A percentile compares a stretch with the other conserved stretches of the same genome.
Conservation (phyloP, 1,284 basidiomycete species). For the Ceratobasidium sp. region DNA sequence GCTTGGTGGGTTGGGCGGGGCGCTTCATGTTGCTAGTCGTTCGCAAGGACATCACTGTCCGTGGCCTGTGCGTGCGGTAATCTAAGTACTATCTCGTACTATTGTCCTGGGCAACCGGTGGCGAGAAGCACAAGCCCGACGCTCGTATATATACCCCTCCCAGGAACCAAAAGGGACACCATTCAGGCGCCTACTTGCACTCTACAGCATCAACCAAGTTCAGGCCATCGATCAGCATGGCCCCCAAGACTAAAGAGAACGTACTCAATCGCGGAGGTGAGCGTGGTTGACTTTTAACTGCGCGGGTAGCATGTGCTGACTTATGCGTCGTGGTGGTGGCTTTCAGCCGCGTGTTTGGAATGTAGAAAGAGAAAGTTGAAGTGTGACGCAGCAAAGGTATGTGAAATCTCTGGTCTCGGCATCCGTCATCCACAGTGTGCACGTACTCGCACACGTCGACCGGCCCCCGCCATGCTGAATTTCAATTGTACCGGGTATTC, state of each 20-base stretch:
- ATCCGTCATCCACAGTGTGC: background rate
- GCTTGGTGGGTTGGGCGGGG: background rate
- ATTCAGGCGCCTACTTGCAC: conserved; percentile 5
- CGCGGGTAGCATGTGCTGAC: background rate
- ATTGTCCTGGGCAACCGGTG: background rate
- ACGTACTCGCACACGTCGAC: background rate
- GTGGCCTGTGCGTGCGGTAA: conserved; percentile 11
- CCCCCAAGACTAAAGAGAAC: conserved; percentile 33
- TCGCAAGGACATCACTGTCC: conserved; percentile 8
- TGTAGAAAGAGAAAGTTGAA: conserved; percentile 47
- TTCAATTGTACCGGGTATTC: background rate
- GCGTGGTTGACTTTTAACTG: background rate
- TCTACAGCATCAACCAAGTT: background rate
- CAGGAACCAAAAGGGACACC: background rate
- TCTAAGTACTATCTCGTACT: background rate
- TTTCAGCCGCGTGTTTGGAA: conserved; percentile 45
- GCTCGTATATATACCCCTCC: conserved; percentile 15
- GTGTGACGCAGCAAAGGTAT: conserved; percentile 43
- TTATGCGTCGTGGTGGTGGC: background rate
- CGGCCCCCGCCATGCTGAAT: background rate
- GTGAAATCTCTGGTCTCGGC: background rate
- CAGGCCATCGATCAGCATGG: background rate
- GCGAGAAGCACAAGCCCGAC: background rate
- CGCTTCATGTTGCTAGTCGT: background rate
- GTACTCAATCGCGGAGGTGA: conserved; percentile 36